Conservation (phyloP, 208 protist species). For the Crithidia bombi region DNA sequence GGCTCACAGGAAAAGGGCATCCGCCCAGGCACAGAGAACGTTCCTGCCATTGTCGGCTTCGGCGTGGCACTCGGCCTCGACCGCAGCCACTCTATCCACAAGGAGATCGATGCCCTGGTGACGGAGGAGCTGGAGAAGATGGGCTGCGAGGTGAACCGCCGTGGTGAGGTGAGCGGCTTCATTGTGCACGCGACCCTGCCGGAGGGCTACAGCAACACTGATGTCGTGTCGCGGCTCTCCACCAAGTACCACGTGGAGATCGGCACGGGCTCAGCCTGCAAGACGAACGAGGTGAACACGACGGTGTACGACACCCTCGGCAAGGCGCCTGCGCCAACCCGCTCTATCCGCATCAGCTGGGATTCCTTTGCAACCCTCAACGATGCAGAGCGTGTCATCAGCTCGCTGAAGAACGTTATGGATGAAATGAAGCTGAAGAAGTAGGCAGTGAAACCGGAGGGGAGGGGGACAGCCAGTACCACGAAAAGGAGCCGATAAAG, state of each 20-base stretch:
- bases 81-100: constrained; percentile 61
- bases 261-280: constrained; percentile 82
- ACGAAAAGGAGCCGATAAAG: not conserved
- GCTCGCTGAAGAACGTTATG: constrained; percentile 54
- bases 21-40: constrained; percentile 84
- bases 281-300: constrained; percentile 70
- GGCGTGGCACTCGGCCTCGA: constrained; percentile 65
- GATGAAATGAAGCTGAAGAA: constrained; percentile 38
- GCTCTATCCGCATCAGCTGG: constrained; percentile 79
- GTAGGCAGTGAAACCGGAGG: constrained; percentile 4
- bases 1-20: constrained; percentile 76
- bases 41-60: constrained; percentile 78
- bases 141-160: constrained; percentile 79
- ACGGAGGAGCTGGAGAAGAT: constrained; percentile 58
- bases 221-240: constrained; percentile 72
- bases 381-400: constrained; percentile 60
- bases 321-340: constrained; percentile 52
- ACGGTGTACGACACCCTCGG: constrained; percentile 84
- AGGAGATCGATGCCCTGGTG: constrained; percentile 64
- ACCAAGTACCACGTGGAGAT: constrained; percentile 77
- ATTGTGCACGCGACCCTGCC: constrained; percentile 85
- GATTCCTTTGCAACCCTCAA: constrained; percentile 69
- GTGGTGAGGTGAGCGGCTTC: constrained; percentile 78
- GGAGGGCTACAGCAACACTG: constrained; percentile 68
- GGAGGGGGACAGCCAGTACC: too few relatives aligned